Evolutionary conservation across 2,329 filamentous ascomycete species (phyloP).

Genomic region (Biscogniauxia mediterranea): DNA sequence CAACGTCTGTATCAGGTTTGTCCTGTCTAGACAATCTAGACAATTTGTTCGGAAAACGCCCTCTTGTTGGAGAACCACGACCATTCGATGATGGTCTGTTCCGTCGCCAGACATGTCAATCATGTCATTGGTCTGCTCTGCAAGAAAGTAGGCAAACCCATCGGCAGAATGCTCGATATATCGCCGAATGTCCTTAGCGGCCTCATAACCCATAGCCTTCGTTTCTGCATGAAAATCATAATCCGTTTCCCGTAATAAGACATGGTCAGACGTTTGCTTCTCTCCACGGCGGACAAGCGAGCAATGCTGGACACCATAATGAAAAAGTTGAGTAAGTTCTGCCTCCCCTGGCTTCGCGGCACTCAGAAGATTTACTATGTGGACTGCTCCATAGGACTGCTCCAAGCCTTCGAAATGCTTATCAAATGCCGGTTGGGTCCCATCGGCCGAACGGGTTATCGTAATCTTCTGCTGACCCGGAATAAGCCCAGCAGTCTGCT

Average conservation of each 20-base stretch:
- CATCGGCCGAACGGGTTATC: slow-evolving; percentile 82
- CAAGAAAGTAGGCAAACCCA: slow-evolving; percentile 88
- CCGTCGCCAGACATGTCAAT: slow-evolving; percentile 37
- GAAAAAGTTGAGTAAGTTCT: slow-evolving; percentile 78
- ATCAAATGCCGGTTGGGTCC: slow-evolving; percentile 91
- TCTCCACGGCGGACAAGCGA: slow-evolving; percentile 63
- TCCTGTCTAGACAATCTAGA: slow-evolving; percentile 91
- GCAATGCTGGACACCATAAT: slow-evolving; percentile 71
- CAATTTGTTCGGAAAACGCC: slow-evolving; percentile 97
- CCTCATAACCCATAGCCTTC: slow-evolving; percentile 83
- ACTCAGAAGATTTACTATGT: slow-evolving; percentile 92
- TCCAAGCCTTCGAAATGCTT: slow-evolving; percentile 91
- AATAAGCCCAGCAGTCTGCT: slow-evolving; percentile 82
- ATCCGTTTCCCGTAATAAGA: slow-evolving; percentile 76
- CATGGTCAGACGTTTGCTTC: slow-evolving; percentile 62
- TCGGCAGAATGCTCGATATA: slow-evolving; percentile 79
- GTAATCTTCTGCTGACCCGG: slow-evolving; percentile 94
- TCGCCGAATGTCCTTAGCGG: slow-evolving; percentile 77
- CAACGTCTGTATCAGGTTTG: slow-evolving; percentile 93
- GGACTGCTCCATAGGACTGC: slow-evolving; percentile 82
- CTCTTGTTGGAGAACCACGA: slow-evolving; percentile 83
- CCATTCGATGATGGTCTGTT: slow-evolving; percentile 44
- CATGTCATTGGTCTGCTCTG: slow-evolving; percentile 65
- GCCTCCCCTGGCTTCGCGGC: slow-evolving; percentile 82
- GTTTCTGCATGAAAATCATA: slow-evolving; percentile 98